Percentiles rank a stretch among this genome's conserved stretches.
Conservation (phyloP, 2,329 filamentous ascomycete species). For the Phialophora tarda region DNA sequence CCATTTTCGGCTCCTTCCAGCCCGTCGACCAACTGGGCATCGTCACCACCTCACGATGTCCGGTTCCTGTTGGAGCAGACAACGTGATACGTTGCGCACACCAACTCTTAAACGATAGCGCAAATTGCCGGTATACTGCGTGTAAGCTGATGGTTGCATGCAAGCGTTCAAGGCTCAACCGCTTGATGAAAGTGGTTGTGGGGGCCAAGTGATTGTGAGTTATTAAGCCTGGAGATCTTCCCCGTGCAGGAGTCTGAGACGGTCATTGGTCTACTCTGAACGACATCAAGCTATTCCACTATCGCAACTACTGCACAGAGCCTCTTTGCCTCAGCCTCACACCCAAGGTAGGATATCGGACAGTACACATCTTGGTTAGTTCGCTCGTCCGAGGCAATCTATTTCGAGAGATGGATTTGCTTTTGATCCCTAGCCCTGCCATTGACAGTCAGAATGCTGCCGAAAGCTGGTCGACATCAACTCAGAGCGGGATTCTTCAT, state of each 20-base stretch:
- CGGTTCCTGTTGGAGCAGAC: neutral
- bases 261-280: neutral
- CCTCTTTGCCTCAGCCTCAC: neutral
- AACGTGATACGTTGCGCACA: neutral
- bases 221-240: neutral
- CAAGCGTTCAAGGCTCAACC: neutral
- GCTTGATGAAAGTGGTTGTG: neutral
- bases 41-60: neutral
- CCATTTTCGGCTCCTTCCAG: neutral
- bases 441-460: neutral
- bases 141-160: no score
- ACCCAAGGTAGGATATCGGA: neutral
- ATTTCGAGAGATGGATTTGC: neutral
- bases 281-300: neutral
- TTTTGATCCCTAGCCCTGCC: neutral
- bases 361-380: neutral
- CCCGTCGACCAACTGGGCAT: neutral
- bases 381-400: neutral
- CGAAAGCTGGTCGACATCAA: neutral
- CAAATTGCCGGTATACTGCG: no score
- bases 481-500: neutral
- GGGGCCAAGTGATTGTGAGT: neutral
- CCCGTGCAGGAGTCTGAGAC: neutral
- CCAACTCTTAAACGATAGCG: no score
- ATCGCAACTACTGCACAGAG: neutral